These are phyloP conservation scores for Ceratocystis smalleyi DNA, from an alignment of 2,329 filamentous ascomycete species.

Conservation along the genomic window DNA sequence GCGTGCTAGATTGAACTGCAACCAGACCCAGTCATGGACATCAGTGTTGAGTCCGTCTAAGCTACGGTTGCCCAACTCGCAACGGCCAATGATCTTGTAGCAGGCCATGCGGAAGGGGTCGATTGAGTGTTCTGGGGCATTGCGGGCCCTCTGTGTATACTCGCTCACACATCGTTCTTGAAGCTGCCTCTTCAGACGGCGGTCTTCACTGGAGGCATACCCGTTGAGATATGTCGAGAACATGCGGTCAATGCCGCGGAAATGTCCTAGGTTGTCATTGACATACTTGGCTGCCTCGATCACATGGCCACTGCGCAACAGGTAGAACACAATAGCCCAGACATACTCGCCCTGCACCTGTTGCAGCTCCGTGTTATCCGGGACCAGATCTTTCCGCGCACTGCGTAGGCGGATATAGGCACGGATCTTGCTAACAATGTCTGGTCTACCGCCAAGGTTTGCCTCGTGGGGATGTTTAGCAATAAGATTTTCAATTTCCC, in stretches of 20 bases:
- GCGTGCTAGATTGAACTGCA: conserved; percentile 53
- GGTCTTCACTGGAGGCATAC: conserved; percentile 62
- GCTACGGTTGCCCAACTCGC: conserved; percentile 48
- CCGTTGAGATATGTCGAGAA: conserved; percentile 78
- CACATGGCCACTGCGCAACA: conserved; percentile 71
- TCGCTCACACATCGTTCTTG: conserved; percentile 82
- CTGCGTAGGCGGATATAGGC: conserved; percentile 76
- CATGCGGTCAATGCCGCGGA: conserved; percentile 78
- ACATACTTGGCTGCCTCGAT: conserved; percentile 79
- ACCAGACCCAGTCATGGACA: conserved; percentile 57
- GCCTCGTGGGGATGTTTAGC: conserved; percentile 76
- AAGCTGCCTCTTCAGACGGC: conserved; percentile 60
- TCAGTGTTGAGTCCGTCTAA: conserved; percentile 48
- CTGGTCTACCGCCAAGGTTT: conserved; percentile 74
- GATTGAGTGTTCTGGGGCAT: conserved; percentile 71
- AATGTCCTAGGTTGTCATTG: conserved; percentile 59
- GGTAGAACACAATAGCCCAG: conserved; percentile 88
- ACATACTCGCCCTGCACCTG: conserved; percentile 68
- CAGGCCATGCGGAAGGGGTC: conserved; percentile 95
- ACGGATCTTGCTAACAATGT: conserved; percentile 76
- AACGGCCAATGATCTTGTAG: conserved; percentile 89
- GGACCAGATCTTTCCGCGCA: conserved; percentile 66
- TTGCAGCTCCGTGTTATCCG: conserved; percentile 67
- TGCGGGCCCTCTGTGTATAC: conserved; percentile 69
- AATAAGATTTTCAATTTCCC: conserved; percentile 61